Conservation (phyloP, 495 filamentous ascomycete species). For the Xylaria acuta region DNA sequence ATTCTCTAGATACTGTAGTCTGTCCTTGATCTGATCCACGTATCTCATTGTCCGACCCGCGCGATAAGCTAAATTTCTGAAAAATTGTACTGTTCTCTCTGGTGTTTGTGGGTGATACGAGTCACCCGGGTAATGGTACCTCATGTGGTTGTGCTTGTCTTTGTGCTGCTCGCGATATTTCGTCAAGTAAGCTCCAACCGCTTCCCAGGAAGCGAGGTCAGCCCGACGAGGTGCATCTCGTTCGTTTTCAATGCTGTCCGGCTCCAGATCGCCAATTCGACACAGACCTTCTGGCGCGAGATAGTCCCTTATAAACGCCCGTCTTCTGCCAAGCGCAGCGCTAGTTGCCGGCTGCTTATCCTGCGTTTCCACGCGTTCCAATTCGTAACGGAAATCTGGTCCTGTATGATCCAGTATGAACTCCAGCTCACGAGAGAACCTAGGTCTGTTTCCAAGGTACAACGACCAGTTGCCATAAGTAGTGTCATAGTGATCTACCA, state of each 20-base stretch:
- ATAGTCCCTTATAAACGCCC: constrained; percentile 18
- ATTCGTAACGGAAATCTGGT: constrained; percentile 2
- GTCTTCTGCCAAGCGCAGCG: not conserved
- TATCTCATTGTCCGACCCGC: constrained; percentile 39
- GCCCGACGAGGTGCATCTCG: constrained; percentile 6
- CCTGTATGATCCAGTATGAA: constrained; percentile 25
- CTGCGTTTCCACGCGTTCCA: constrained; percentile 18
- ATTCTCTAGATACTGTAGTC: constrained; percentile 28
- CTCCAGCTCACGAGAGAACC: constrained; percentile 23
- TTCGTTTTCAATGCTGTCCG: constrained; percentile 7
- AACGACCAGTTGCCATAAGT: constrained; percentile 23
- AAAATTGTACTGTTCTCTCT: constrained; percentile 38
- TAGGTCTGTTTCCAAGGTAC: constrained; percentile 11
- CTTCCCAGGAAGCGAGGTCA: constrained; percentile 25
- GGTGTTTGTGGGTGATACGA: constrained; percentile 22
- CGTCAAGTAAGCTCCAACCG: constrained; percentile 14
- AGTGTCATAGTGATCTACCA: constrained; percentile 24
- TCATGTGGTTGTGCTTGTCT: not conserved
- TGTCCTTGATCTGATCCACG: constrained; percentile 28
- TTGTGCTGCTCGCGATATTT: constrained; percentile 17
- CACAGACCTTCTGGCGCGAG: constrained; percentile 18
- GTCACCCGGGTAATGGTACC: not conserved
- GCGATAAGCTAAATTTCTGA: constrained; percentile 39
- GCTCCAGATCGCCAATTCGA: not conserved
- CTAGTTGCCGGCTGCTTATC: not conserved